phyloP scores from a whole-genome alignment of 2,329 filamentous ascomycete genomes.

The Aureobasidium sp. region DNA sequence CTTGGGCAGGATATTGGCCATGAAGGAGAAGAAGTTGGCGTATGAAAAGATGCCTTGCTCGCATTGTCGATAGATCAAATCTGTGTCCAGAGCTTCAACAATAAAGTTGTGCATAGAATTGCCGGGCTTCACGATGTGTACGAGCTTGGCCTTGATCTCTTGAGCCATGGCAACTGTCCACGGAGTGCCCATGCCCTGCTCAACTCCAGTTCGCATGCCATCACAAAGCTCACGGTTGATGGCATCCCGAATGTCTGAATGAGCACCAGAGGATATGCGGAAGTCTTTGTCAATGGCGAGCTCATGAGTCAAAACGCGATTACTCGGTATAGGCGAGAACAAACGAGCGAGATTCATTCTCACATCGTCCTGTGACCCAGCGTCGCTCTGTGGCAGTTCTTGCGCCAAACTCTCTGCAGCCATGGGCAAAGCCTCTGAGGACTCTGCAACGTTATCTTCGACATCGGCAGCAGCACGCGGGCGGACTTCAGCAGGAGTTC shows the following conservation, averaged over 20 bases:
- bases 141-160: slow-evolving; percentile 62
- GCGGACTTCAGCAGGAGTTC: slow-evolving; percentile 59
- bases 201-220: slow-evolving; percentile 53
- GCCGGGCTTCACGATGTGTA: slow-evolving; percentile 60
- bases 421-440: slow-evolving; percentile 5
- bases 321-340: slow-evolving; percentile 59
- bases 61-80: slow-evolving; percentile 62
- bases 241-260: slow-evolving; percentile 50
- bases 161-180: slow-evolving; percentile 64
- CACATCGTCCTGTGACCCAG: not conserved
- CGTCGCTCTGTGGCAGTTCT: not conserved
- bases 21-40: slow-evolving; percentile 68
- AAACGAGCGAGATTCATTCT: slow-evolving; percentile 25
- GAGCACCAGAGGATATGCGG: slow-evolving; percentile 51
- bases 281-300: slow-evolving; percentile 72
- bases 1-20: slow-evolving; percentile 65
- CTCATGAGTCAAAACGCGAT: slow-evolving; percentile 68
- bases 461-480: slow-evolving; percentile 50
- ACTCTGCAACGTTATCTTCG: slow-evolving; percentile 13
- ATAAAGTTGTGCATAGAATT: slow-evolving; percentile 69
- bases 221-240: slow-evolving; percentile 51
- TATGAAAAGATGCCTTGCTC: slow-evolving; percentile 67
- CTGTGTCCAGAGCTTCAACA: slow-evolving; percentile 64
- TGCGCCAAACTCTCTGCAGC: slow-evolving; percentile 15
- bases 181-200: slow-evolving; percentile 54